Conservation (phyloP, 306 rosid genomes). For the Vachellia collinsii region DNA sequence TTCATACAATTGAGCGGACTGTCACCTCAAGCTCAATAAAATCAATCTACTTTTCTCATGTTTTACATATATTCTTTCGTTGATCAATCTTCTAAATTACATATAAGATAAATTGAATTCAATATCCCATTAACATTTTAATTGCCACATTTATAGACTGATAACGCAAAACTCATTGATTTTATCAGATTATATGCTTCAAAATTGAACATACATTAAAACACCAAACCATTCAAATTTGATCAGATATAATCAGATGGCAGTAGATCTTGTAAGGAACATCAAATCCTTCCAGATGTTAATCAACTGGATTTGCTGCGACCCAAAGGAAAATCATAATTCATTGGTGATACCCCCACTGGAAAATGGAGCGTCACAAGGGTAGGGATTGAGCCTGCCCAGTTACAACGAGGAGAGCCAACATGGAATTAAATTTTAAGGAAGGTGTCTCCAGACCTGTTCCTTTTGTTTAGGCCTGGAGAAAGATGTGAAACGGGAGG, state of each 20-base stretch:
- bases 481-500: no score
- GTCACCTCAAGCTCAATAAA: neutral
- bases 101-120: neutral
- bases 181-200: neutral
- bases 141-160: neutral
- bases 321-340: neutral
- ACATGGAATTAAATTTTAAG: neutral
- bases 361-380: constrained; percentile 1
- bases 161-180: neutral
- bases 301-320: neutral
- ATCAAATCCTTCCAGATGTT: neutral
- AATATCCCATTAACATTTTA: neutral
- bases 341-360: neutral
- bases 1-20: neutral
- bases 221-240: no score
- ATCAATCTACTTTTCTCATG: neutral
- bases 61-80: neutral
- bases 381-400: neutral
- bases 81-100: neutral
- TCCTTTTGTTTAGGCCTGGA: neutral
- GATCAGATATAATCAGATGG: no score
- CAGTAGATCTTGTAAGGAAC: no score
- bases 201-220: neutral
- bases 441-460: neutral
- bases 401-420: neutral